These are phyloP conservation scores for Arabidopsis lyrata DNA, from an alignment of 441 rosid species.

Conservation along the genomic window DNA sequence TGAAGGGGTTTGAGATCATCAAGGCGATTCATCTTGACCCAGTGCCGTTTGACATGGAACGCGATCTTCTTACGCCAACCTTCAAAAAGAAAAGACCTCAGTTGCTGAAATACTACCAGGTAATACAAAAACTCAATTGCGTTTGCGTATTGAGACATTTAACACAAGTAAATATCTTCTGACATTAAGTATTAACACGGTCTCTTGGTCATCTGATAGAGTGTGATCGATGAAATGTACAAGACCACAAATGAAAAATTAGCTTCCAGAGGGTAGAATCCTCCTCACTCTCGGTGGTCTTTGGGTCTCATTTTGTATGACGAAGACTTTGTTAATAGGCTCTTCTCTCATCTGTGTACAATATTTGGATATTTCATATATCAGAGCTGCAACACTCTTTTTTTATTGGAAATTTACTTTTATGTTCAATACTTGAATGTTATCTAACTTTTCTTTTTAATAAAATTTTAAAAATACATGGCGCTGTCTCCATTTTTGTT, in stretches of 20 bases:
- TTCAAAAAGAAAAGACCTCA: slow-evolving; percentile 97
- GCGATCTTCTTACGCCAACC: slow-evolving; percentile 91
- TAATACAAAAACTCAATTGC: slow-evolving; percentile 31
- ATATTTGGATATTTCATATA: slow-evolving; percentile 29
- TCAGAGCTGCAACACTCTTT: slow-evolving; percentile 22
- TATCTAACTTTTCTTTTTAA: neutral
- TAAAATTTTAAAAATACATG: neutral
- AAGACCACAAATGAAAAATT: slow-evolving; percentile 57
- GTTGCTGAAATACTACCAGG: slow-evolving; percentile 86
- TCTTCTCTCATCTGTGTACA: slow-evolving; percentile 29
- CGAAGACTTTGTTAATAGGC: slow-evolving; percentile 30
- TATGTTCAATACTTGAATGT: neutral
- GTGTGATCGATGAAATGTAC: slow-evolving; percentile 76
- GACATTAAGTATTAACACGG: slow-evolving; percentile 15
- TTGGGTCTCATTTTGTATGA: slow-evolving; percentile 17
- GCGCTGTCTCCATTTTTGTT: neutral
- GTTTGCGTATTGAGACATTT: neutral
- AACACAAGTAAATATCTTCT: neutral
- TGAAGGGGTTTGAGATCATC: slow-evolving; percentile 89
- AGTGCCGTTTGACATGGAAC: slow-evolving; percentile 86
- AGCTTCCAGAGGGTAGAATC: slow-evolving; percentile 39
- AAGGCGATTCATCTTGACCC: slow-evolving; percentile 92
- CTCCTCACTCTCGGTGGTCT: slow-evolving; percentile 10
- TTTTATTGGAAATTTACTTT: neutral
- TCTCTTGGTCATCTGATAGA: slow-evolving; percentile 49